Percentiles rank a stretch among this genome's conserved stretches.
phyloP scores from a whole-genome alignment of 257 asterid genomes.

The Jasminum sambac region DNA sequence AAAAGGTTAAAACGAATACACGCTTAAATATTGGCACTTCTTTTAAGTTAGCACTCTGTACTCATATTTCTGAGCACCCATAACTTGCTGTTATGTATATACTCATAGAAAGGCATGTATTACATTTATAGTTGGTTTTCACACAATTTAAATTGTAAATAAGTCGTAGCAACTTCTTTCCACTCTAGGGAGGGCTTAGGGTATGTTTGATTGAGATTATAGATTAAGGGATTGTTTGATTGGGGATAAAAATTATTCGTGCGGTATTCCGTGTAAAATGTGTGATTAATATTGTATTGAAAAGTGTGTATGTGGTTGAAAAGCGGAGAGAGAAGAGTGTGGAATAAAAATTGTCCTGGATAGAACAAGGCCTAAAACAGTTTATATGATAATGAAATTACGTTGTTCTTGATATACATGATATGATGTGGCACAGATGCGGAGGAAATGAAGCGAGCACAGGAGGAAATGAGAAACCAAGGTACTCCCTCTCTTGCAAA shows the following conservation, averaged over 20 bases:
- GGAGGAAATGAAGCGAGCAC: constrained; percentile 89
- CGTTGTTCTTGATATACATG: constrained; percentile 12
- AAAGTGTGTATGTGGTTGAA: too few species aligned
- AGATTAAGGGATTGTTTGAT: too few species aligned
- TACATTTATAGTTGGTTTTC: background rate
- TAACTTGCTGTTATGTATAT: background rate
- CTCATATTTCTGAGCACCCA: background rate
- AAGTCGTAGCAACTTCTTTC: background rate
- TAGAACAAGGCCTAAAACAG: too few species aligned
- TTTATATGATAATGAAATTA: background rate
- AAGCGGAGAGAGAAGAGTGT: too few species aligned
- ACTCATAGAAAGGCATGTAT: background rate
- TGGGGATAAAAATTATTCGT: too few species aligned
- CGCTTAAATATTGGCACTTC: background rate
- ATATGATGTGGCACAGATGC: constrained; percentile 52
- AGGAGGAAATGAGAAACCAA: constrained; percentile 97
- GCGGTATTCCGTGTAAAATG: too few species aligned
- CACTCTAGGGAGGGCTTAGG: background rate
- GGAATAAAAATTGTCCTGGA: too few species aligned
- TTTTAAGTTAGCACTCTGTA: background rate
- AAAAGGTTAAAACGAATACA: too few species aligned
- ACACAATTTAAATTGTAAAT: background rate
- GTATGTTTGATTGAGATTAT: too few species aligned
- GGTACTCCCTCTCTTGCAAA: constrained; percentile 89
- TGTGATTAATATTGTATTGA: too few species aligned